These are phyloP conservation scores for Selenicereus undatus DNA, from an alignment of 148 eudicot species.

Conservation along the genomic window DNA sequence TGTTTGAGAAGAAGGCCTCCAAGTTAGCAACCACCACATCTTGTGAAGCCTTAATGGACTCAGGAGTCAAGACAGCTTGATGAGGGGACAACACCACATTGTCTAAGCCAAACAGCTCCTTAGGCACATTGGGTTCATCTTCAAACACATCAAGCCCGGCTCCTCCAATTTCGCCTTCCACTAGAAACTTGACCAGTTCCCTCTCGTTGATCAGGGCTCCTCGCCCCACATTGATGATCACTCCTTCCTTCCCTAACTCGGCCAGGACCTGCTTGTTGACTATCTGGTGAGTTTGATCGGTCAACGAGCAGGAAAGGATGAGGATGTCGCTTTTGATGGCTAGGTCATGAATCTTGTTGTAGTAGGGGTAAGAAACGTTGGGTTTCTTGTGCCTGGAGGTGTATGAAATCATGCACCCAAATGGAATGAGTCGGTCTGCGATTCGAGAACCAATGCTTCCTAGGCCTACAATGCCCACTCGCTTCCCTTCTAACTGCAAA, in stretches of 20 bases:
- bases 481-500: conserved; percentile 56
- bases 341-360: conserved; percentile 38
- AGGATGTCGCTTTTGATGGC: conserved; percentile 49
- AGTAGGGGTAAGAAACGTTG: conserved; percentile 40
- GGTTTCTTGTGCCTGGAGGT: conserved; percentile 58
- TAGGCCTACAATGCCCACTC: conserved; percentile 76
- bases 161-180: conserved; percentile 57
- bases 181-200: conserved; percentile 52
- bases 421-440: conserved; percentile 55
- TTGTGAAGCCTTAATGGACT: conserved; percentile 38
- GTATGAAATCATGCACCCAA: conserved; percentile 73
- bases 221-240: conserved; percentile 72
- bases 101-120: conserved; percentile 57
- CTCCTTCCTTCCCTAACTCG: conserved; percentile 61
- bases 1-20: conserved; percentile 65
- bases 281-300: conserved; percentile 55
- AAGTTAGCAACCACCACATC: conserved; percentile 45
- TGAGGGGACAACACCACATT: conserved; percentile 86
- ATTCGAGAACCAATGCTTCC: conserved; percentile 70
- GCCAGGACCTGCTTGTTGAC: conserved; percentile 58
- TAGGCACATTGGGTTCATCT: conserved; percentile 68
- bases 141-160: conserved; percentile 86
- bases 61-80: conserved; percentile 48
- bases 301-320: conserved; percentile 59
- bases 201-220: conserved; percentile 66